These are phyloP conservation scores for Trifolium fragiferum DNA, from an alignment of 306 rosid genomes.

Conservation along the genomic window DNA sequence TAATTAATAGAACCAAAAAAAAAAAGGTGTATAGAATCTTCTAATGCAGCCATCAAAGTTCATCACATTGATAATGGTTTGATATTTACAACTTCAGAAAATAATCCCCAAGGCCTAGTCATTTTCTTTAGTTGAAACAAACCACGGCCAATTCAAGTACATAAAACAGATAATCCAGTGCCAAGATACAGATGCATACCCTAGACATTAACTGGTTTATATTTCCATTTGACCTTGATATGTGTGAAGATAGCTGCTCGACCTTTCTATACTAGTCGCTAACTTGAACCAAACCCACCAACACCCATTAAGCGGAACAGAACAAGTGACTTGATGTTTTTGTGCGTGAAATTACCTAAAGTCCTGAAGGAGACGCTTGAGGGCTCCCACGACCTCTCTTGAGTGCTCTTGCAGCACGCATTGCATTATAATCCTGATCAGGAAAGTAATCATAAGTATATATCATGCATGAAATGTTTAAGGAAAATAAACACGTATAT, in stretches of 20 bases:
- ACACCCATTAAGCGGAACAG: constrained; percentile 33
- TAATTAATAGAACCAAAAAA: neutral
- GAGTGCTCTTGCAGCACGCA: constrained; percentile 74
- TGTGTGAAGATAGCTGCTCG: constrained; percentile 30
- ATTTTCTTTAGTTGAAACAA: constrained; percentile 35
- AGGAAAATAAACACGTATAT: constrained; percentile 15
- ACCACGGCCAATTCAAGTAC: constrained; percentile 26
- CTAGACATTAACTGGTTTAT: neutral
- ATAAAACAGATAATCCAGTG: constrained; percentile 29
- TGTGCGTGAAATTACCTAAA: constrained; percentile 51
- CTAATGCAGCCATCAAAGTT: constrained; percentile 11
- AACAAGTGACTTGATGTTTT: constrained; percentile 33
- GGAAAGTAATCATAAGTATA: constrained; percentile 31
- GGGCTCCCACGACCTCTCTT: constrained; percentile 69
- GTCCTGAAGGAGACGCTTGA: constrained; percentile 79
- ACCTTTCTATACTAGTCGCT: constrained; percentile 22
- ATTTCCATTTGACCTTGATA: constrained; percentile 26
- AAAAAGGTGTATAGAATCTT: neutral
- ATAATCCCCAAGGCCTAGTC: neutral
- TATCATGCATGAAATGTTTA: neutral
- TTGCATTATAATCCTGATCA: constrained; percentile 73
- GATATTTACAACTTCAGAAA: constrained; percentile 43
- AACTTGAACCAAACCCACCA: constrained; percentile 37
- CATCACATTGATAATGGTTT: constrained; percentile 33
- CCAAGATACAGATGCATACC: constrained; percentile 27